phyloP scores from a whole-genome alignment of 164 flowering plant genomes.

The Echeveria elegans region DNA sequence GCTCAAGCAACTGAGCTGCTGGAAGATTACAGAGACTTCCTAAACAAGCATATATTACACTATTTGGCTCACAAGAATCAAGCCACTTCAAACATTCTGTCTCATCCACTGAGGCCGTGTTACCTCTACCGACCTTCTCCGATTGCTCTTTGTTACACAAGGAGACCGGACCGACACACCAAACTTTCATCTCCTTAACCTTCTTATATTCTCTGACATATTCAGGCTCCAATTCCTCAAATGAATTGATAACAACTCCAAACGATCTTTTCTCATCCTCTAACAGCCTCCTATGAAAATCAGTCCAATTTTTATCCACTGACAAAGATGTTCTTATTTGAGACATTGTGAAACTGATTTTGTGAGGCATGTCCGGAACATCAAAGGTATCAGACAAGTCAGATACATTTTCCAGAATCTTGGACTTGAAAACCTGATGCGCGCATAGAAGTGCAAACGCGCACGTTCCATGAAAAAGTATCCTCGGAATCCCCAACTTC shows the following conservation, averaged over 20 bases:
- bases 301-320: background rate
- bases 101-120: conserved; percentile 12
- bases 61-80: conserved; percentile 11
- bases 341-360: conserved; percentile 17
- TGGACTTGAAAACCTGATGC: conserved; percentile 2
- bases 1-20: conserved; percentile 16
- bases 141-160: conserved; percentile 13
- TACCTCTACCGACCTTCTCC: conserved; percentile 12
- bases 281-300: background rate
- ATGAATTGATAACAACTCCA: conserved; percentile 16
- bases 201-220: conserved; percentile 10
- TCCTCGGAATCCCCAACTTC: conserved; percentile 26
- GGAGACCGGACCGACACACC: conserved; percentile 19
- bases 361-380: conserved; percentile 26
- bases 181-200: conserved; percentile 5
- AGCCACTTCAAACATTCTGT: conserved; percentile 14
- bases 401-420: background rate
- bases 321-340: background rate
- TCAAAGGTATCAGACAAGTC: conserved; percentile 17
- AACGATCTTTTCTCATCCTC: conserved; percentile 9
- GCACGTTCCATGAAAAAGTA: conserved; percentile 21
- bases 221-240: conserved; percentile 17
- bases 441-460: conserved; percentile 19
- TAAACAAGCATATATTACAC: conserved; percentile 16
- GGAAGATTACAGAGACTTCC: conserved; percentile 13